Evolutionary conservation across 305 asterid species (phyloP).

Genomic region (Fraxinus baroniana): DNA sequence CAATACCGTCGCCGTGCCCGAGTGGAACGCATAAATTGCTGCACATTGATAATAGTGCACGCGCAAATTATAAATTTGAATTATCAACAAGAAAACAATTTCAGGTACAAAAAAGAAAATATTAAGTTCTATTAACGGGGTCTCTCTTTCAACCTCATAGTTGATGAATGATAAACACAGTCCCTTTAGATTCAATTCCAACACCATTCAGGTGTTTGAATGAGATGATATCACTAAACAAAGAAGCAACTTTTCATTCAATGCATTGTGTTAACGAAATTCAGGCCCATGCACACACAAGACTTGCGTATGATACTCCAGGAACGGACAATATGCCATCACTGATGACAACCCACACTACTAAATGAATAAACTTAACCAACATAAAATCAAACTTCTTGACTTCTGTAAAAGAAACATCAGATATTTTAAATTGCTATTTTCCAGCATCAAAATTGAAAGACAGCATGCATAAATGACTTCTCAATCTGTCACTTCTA

Average conservation of each 20-base stretch:
- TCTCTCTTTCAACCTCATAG: neutral
- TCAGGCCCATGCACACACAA: neutral
- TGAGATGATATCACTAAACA: neutral
- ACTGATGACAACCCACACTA: neutral
- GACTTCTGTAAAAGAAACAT: neutral
- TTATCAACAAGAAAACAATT: conserved; percentile 17
- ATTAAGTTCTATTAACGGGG: neutral
- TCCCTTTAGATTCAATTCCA: neutral
- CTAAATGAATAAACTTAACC: neutral
- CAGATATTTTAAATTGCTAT: neutral
- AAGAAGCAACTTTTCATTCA: neutral
- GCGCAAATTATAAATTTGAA: conserved; percentile 19
- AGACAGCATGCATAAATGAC: neutral
- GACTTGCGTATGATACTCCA: neutral
- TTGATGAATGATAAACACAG: neutral
- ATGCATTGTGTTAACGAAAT: neutral
- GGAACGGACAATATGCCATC: neutral
- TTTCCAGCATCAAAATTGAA: neutral
- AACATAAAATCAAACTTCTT: neutral
- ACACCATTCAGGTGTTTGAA: neutral
- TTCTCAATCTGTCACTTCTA: neutral
- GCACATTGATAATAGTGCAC: conserved; percentile 25
- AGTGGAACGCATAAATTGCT: conserved; percentile 76
- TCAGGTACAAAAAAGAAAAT: conserved; percentile 2
- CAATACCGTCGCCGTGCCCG: conserved; percentile 84